Conservation (phyloP, 169 alveolate genomes). For the Plasmodium chabaudi region DNA sequence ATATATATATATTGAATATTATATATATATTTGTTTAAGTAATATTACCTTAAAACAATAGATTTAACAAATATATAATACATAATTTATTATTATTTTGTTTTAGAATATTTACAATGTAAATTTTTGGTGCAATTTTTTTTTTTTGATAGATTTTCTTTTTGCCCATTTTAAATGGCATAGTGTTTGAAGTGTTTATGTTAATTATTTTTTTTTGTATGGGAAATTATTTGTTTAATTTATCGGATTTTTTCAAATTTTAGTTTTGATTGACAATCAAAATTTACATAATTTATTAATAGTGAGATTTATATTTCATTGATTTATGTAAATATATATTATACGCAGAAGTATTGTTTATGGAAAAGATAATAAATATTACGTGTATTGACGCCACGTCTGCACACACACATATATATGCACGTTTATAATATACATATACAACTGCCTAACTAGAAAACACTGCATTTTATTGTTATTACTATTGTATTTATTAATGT, state of each 20-base stretch:
- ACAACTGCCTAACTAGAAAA: not conserved
- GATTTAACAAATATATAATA: not conserved
- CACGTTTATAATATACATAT: not conserved
- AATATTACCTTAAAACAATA: not conserved
- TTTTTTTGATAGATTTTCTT: slow-evolving; percentile 9
- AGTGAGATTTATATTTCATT: not conserved
- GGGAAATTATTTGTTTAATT: slow-evolving; percentile 1
- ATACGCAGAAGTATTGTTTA: not conserved
- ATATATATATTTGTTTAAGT: slow-evolving; percentile 1
- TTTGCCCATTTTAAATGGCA: slow-evolving; percentile 13
- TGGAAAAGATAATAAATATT: too few relatives aligned
- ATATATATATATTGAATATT: not conserved
- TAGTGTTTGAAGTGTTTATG: slow-evolving; percentile 5
- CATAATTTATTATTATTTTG: not conserved
- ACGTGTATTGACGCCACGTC: too few relatives aligned
- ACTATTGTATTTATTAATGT: not conserved
- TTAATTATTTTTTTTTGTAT: slow-evolving; percentile 8
- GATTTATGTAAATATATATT: slow-evolving; percentile 2
- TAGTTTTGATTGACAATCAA: not conserved
- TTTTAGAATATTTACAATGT: not conserved
- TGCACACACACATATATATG: too few relatives aligned
- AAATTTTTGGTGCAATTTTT: slow-evolving; percentile 21
- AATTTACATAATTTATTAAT: not conserved
- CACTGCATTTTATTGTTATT: not conserved
- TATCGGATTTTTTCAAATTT: not conserved